phyloP scores from a whole-genome alignment of 139 green algal species.

The Microglena sp. region DNA sequence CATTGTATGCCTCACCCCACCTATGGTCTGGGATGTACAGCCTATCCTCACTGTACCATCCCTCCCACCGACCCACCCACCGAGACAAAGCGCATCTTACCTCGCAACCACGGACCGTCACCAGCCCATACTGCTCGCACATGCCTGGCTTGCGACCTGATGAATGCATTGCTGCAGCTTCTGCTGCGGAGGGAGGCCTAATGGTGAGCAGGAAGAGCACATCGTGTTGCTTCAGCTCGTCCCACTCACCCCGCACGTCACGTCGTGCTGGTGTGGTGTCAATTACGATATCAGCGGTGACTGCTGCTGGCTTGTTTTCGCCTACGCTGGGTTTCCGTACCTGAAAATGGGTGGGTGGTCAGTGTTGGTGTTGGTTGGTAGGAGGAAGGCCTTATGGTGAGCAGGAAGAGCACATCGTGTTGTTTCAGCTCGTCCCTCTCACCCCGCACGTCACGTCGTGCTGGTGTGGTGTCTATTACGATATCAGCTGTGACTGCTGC shows the following conservation, averaged over 20 bases:
- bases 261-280: conserved; percentile 46
- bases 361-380: background rate
- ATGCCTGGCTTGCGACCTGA: conserved; percentile 16
- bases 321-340: conserved; percentile 77
- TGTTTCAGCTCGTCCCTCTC: conserved; percentile 91
- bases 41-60: too few relatives aligned
- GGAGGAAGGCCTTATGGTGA: conserved; percentile 50
- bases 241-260: conserved; percentile 78
- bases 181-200: conserved; percentile 25
- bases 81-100: too few relatives aligned
- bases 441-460: conserved; percentile 46
- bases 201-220: conserved; percentile 89
- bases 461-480: conserved; percentile 50
- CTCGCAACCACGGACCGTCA: conserved; percentile 77
- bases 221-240: conserved; percentile 86
- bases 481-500: conserved; percentile 68
- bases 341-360: conserved; percentile 26
- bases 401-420: conserved; percentile 94
- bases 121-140: conserved; percentile 55
- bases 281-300: conserved; percentile 70
- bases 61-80: too few relatives aligned
- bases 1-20: too few relatives aligned
- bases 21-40: too few relatives aligned
- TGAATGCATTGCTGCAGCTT: conserved; percentile 10
- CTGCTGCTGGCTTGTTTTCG: conserved; percentile 70